Evolutionary conservation across 139 green algal species (phyloP), one percentile per base, ranked within the genome.

Genomic region (Gonium pectorale): DNA sequence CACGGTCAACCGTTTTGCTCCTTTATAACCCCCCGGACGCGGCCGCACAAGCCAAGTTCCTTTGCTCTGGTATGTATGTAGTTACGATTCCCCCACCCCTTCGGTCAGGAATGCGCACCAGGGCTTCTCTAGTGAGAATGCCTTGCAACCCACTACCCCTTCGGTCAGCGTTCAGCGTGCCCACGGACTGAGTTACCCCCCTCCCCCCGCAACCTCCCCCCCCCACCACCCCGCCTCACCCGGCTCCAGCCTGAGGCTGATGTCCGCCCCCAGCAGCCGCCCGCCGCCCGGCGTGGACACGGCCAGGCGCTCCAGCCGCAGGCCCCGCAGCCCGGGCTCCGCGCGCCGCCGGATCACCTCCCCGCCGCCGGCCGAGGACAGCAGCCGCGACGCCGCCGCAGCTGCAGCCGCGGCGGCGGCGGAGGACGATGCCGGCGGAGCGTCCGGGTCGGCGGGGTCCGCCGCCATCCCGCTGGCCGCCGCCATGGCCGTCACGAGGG

Each of bases 401-500:
- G 74, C 74, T 2, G 73, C 52, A 0, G 59, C 74, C 9, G 56
- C 70, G n/a, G 70, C 59, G 1, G 54, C 73, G 13, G 73, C 73
- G 37, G 37, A 56, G 37, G 54, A 52, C 29, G 68, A 60, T 24
- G 21, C 43, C 64, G 27, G 27, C 29, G 27, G 33, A 46, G 64
- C 35, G 2, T 2, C 27, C 41, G 40, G 24, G 67, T 29, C 46
- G 1, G 13, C 70, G 19, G 46, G n/a, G 2, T 27, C 56, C 22
- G 35, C 52, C 22, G 29, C 43, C 21, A 41, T 26, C 26, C 6
- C 49, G 3, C 92, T 86, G n/a, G n/a, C n/a, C n/a, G n/a, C n/a
- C n/a, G n/a, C n/a, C 72, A 97, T 86, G 13, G 94, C 93, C 52
- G 95, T 93, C 15, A 87, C 70, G 40, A 98, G 93, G 44, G 95